These are phyloP conservation scores for Neofusicoccum sp. DNA, from an alignment of 2,329 filamentous ascomycete genomes.

Conservation along the genomic window DNA sequence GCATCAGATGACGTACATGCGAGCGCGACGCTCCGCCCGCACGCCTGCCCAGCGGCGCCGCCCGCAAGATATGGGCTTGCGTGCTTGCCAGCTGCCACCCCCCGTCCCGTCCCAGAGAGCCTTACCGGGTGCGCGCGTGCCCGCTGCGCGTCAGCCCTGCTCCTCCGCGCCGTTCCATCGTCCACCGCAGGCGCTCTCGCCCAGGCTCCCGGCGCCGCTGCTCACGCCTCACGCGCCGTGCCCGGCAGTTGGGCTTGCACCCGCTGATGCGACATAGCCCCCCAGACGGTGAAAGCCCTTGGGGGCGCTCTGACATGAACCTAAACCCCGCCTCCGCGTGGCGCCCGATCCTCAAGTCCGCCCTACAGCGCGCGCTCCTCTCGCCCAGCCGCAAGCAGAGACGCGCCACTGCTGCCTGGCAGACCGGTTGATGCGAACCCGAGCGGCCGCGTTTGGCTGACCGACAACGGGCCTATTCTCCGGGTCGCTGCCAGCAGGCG, in stretches of 20 bases:
- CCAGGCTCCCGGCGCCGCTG: no score
- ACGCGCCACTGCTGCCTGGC: constrained; percentile 8
- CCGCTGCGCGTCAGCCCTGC: constrained; percentile 7
- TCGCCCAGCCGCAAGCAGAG: not conserved
- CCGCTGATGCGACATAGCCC: constrained; percentile 1
- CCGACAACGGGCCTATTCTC: not conserved
- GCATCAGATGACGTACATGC: constrained; percentile 13
- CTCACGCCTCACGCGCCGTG: no score
- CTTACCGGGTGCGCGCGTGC: not conserved
- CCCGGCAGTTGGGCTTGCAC: not conserved
- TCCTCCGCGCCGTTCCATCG: not conserved
- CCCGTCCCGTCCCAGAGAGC: not conserved
- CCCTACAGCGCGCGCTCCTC: not conserved
- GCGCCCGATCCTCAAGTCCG: not conserved
- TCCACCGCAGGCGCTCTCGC: no score
- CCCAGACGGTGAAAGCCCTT: not conserved
- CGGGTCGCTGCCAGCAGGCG: not conserved
- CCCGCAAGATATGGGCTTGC: not conserved
- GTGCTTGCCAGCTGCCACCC: not conserved
- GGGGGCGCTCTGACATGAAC: not conserved
- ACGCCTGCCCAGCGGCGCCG: not conserved
- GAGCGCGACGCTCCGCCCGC: not conserved
- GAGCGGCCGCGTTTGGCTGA: not conserved
- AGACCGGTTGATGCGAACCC: not conserved
- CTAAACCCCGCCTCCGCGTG: not conserved